A percentile compares a stretch with the other conserved stretches of the same genome.
Evolutionary conservation across 345 rosid species (phyloP).

Genomic region (Hypericum perforatum): DNA sequence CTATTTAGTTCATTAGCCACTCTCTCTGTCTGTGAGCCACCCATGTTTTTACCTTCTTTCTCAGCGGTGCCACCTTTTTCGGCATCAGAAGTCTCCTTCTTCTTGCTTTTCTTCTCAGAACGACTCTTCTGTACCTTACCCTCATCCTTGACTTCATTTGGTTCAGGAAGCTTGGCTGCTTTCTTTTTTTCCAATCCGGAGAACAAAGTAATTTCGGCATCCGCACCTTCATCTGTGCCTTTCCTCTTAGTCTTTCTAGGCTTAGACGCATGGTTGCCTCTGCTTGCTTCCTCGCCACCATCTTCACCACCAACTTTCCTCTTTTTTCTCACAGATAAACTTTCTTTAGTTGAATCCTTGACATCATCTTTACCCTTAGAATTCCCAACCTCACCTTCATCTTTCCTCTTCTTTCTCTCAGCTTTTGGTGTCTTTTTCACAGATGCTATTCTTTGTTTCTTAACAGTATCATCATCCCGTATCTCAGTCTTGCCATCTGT

Average conservation of each 20-base stretch:
- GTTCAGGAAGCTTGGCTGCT: conserved; percentile 15
- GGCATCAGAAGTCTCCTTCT: conserved; percentile 7
- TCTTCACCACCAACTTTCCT: conserved; percentile 8
- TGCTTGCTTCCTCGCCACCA: conserved; percentile 12
- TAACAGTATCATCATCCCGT: conserved; percentile 3
- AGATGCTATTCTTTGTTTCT: neutral
- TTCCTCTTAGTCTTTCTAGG: conserved; percentile 9
- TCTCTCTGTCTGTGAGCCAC: conserved; percentile 24
- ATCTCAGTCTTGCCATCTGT: conserved; percentile 15
- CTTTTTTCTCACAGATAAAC: conserved; percentile 6
- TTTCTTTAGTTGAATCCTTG: neutral
- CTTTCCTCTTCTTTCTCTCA: too few relatives aligned
- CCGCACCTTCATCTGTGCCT: neutral
- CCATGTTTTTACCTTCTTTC: conserved; percentile 22
- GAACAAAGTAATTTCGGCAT: conserved; percentile 9
- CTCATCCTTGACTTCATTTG: conserved; percentile 14
- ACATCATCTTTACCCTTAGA: too few relatives aligned
- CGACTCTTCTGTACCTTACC: conserved; percentile 6
- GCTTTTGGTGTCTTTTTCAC: too few relatives aligned
- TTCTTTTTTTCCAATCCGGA: conserved; percentile 16
- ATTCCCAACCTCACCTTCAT: too few relatives aligned
- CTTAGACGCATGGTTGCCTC: conserved; percentile 9
- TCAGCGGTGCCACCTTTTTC: conserved; percentile 15
- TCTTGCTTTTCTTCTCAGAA: conserved; percentile 14
- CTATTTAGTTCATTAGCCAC: conserved; percentile 17